phyloP scores from a whole-genome alignment of 441 rosid species.

The Isatis lusitanica region DNA sequence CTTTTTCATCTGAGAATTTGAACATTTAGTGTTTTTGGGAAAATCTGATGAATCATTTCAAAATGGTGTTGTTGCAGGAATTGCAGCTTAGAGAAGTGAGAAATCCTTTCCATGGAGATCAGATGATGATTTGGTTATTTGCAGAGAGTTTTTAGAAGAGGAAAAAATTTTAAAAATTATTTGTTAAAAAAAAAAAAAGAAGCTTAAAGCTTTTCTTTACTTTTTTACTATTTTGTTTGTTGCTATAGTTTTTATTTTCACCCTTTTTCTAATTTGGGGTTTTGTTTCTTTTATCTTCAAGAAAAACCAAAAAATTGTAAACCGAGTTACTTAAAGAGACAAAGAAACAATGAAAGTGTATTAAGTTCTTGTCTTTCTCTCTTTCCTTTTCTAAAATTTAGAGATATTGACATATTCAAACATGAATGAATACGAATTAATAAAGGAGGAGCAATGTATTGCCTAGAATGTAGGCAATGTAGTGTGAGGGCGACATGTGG shows the following conservation, averaged over 20 bases:
- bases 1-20: neutral
- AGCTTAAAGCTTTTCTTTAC: slow-evolving; percentile 28
- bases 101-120: slow-evolving; percentile 30
- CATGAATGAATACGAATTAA: slow-evolving; percentile 10
- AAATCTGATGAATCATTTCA: slow-evolving; percentile 3
- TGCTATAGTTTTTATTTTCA: slow-evolving; percentile 28
- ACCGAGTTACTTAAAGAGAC: slow-evolving; percentile 29
- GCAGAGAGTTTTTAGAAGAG: slow-evolving; percentile 40
- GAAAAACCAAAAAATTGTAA: slow-evolving; percentile 10
- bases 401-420: slow-evolving; percentile 31
- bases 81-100: slow-evolving; percentile 41
- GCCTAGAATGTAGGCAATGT: slow-evolving; percentile 39
- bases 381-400: neutral
- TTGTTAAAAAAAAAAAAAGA: slow-evolving; percentile 16
- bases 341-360: slow-evolving; percentile 35
- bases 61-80: slow-evolving; percentile 28
- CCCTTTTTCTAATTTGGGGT: slow-evolving; percentile 37
- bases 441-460: slow-evolving; percentile 22
- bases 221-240: slow-evolving; percentile 35
- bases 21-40: neutral
- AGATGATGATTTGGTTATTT: slow-evolving; percentile 27
- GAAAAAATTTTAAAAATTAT: slow-evolving; percentile 9
- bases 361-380: slow-evolving; percentile 29
- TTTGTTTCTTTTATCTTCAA: slow-evolving; percentile 24
- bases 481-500: slow-evolving; percentile 30